These are phyloP conservation scores for Neurospora sp. DNA, from an alignment of 495 filamentous ascomycete genomes.

Conservation along the genomic window DNA sequence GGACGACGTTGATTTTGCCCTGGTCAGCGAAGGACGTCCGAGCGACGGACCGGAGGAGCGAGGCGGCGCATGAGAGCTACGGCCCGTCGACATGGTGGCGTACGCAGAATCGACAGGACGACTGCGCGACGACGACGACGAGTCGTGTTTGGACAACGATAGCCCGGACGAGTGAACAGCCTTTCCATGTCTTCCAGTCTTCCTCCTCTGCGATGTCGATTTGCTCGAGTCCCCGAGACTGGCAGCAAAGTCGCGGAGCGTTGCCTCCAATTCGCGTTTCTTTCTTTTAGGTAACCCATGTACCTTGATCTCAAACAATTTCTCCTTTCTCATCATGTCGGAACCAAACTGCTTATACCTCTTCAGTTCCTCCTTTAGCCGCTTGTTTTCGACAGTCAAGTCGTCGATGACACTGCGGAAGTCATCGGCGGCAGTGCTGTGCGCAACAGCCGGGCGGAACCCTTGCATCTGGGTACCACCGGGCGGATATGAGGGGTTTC, in stretches of 20 bases:
- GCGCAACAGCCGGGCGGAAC: constrained; percentile 21
- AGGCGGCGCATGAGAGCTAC: constrained; percentile 19
- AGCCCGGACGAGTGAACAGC: not conserved
- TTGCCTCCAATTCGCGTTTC: constrained; percentile 65
- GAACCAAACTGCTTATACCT: constrained; percentile 56
- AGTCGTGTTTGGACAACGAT: constrained; percentile 32
- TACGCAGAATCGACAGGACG: constrained; percentile 62
- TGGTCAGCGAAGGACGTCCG: constrained; percentile 9
- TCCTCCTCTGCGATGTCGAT: constrained; percentile 22
- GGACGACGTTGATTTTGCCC: constrained; percentile 23
- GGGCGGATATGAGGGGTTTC: constrained; percentile 13
- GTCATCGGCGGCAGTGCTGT: constrained; percentile 46
- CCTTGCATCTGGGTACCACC: constrained; percentile 2
- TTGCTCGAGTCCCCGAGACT: constrained; percentile 38
- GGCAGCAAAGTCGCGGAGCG: constrained; percentile 54
- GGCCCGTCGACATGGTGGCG: constrained; percentile 56
- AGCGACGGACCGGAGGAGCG: constrained; percentile 26
- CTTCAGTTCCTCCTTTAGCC: constrained; percentile 56
- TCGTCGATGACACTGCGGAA: constrained; percentile 63
- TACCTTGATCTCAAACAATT: constrained; percentile 66
- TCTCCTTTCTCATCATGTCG: constrained; percentile 49
- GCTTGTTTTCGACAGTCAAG: constrained; percentile 61
- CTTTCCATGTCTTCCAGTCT: constrained; percentile 22
- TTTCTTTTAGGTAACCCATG: constrained; percentile 56
- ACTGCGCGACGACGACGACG: constrained; percentile 43